Base-by-base conservation (phyloP, 495 filamentous ascomycete species). In the Podospora pseudoanserina region DNA sequence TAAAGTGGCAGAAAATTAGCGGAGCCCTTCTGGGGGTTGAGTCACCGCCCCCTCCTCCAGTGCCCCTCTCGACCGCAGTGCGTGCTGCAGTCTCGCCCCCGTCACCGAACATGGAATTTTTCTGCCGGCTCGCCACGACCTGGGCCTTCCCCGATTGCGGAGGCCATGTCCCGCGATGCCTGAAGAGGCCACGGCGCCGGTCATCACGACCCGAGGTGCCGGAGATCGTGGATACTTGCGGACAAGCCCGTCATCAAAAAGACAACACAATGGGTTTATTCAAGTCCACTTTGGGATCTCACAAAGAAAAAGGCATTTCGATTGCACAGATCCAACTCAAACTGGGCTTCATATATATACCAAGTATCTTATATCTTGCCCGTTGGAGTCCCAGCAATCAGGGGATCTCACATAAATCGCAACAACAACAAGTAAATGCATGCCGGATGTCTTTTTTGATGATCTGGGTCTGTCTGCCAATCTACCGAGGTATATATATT, bases 11-110 rank as follows among this genome's bases (percentile, higher is more conserved):
- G 39, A 49, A 49, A 49, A 49, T 49, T 49, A 49, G 39, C 39
- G 39, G 39, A 49, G 39, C 7, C 34, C 15, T 16, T 49, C 39
- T 32, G 30, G 30, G 6, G 16, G n/a, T 58, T 58, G 55, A 58
- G 55, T 58, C 55, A 58, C 55, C 55, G 55, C 55, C 55, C 55
- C 55, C 55, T 58, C 55, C 55, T 18, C 16, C 16, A 57, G 54
- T 18, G 54, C 54, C 54, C 54, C 54, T 18, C 55, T 20, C 55
- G 1, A 7, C 55, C 55, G 19, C 39, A 49, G 15, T 32, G 30
- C 30, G 39, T 49, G 0, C 39, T 11, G 39, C 39, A 49, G 7
- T 49, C 39, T 49, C 39, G 39, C 39, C 39, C 39, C 9, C 23
- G 23, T 3, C 39, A 3, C 7, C 39, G 9, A 16, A 49, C 2